A percentile compares a stretch with the other conserved stretches of the same genome.
Evolutionary conservation across 2,329 filamentous ascomycete species (phyloP).

Genomic region (Calonectria crousiana): DNA sequence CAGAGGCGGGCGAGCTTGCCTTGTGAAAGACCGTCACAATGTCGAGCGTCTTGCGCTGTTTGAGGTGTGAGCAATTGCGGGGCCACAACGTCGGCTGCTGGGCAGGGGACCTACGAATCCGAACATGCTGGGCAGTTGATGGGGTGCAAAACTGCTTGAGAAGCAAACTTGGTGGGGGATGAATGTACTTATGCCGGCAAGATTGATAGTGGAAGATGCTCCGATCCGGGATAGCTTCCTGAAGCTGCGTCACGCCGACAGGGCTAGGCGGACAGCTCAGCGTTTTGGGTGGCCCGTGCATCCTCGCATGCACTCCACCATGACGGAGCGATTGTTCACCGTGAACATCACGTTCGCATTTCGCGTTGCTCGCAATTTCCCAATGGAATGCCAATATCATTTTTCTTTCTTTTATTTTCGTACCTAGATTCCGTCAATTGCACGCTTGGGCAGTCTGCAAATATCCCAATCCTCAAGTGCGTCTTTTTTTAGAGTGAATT

Average conservation of each 20-base stretch:
- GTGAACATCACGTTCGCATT: conserved; percentile 1
- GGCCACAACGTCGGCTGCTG: no score
- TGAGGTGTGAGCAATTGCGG: conserved; percentile 32
- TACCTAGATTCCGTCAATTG: not conserved
- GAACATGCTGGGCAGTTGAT: conserved; percentile 55
- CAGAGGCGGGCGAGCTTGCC: conserved; percentile 78
- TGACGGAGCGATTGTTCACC: not conserved
- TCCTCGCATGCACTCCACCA: conserved; percentile 17
- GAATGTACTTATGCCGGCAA: conserved; percentile 21
- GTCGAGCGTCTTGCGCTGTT: conserved; percentile 83
- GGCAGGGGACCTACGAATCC: conserved; percentile 55
- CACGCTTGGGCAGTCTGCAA: not conserved
- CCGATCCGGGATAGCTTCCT: conserved; percentile 45
- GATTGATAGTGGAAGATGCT: conserved; percentile 39
- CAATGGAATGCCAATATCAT: not conserved
- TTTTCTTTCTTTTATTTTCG: not conserved
- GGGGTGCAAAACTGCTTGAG: not conserved
- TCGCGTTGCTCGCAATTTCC: not conserved
- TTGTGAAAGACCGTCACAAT: conserved; percentile 97
- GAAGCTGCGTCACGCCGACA: conserved; percentile 42
- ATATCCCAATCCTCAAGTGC: not conserved
- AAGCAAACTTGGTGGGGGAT: conserved; percentile 6
- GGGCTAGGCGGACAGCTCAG: conserved; percentile 43
- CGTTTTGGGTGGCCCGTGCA: conserved; percentile 38
- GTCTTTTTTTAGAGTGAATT: not conserved